Percentiles rank a stretch among this genome's conserved stretches.
Evolutionary conservation across 2,329 filamentous ascomycete species (phyloP).

Genomic region (Beauveria medogensis): DNA sequence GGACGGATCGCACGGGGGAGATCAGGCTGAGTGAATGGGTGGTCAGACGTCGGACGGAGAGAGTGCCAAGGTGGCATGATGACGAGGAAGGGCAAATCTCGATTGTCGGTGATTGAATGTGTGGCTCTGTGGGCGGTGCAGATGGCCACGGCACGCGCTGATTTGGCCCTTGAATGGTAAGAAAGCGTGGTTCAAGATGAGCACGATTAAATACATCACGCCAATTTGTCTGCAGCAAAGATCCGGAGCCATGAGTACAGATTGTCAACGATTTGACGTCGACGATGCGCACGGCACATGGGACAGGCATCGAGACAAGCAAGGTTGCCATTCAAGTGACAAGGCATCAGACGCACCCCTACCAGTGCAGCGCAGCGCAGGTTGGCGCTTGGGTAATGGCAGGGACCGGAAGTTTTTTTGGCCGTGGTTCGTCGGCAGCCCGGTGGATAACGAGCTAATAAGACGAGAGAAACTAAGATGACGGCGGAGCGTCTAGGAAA

Average conservation of each 20-base stretch:
- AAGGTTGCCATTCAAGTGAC: not conserved
- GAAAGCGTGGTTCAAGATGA: too few relatives aligned
- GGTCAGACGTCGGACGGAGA: not conserved
- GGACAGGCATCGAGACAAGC: not conserved
- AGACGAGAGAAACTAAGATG: not conserved
- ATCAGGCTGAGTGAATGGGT: conserved; percentile 1
- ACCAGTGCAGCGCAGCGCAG: not conserved
- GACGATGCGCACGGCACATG: not conserved
- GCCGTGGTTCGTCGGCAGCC: not conserved
- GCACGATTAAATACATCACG: too few relatives aligned
- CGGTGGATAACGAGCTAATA: not conserved
- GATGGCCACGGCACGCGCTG: not conserved
- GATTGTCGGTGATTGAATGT: not conserved
- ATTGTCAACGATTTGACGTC: not conserved
- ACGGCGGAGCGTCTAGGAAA: not conserved
- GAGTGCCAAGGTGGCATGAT: not conserved
- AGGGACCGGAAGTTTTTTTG: not conserved
- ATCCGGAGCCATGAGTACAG: not conserved
- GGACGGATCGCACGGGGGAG: not conserved
- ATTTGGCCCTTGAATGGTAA: too few relatives aligned
- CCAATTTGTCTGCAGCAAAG: not conserved
- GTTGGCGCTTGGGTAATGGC: not conserved
- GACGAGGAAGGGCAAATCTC: not conserved
- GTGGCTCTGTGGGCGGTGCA: not conserved
- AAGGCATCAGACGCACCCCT: not conserved